Conservation (phyloP, 768 basidiomycete species). For the Tricholoma matsutake region DNA sequence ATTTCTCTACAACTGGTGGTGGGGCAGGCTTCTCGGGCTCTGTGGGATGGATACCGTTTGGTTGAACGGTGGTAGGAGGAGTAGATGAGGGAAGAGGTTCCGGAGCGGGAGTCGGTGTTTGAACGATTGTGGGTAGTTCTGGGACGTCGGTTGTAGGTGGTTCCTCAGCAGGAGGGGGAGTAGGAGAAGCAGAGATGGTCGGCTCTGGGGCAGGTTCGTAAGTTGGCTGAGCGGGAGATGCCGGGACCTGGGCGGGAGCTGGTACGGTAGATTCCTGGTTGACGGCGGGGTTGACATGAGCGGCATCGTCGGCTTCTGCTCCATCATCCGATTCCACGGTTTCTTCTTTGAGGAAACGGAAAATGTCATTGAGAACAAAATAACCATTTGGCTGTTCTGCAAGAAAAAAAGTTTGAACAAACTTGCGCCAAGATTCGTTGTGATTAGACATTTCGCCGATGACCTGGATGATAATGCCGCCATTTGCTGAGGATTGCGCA, state of each 20-base stretch:
- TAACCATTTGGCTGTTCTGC: constrained; percentile 99
- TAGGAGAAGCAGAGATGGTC: constrained; percentile 27
- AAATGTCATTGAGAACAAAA: constrained; percentile 99
- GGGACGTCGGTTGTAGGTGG: constrained; percentile 39
- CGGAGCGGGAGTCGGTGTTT: constrained; percentile 33
- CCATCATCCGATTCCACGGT: constrained; percentile 75
- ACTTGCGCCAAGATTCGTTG: constrained; percentile 92
- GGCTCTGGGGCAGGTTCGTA: constrained; percentile 27
- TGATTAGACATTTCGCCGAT: constrained; percentile 99
- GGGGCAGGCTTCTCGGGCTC: constrained; percentile 36
- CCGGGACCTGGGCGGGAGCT: constrained; percentile 21
- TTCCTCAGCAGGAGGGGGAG: constrained; percentile 34
- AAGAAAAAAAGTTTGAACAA: constrained; percentile 99
- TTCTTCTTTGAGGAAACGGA: constrained; percentile 98
- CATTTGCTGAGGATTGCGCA: constrained; percentile 90
- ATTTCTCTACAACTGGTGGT: constrained; percentile 20
- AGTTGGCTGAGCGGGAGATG: constrained; percentile 34
- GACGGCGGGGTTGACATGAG: constrained; percentile 11
- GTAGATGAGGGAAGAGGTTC: constrained; percentile 24
- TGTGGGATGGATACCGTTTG: constrained; percentile 38
- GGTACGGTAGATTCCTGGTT: constrained; percentile 27
- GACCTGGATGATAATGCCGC: constrained; percentile 98
- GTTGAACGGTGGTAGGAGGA: constrained; percentile 25
- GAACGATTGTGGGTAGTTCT: constrained; percentile 30
- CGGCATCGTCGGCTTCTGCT: constrained; percentile 36